phyloP scores from a whole-genome alignment of 1,284 basidiomycete genomes.

The Cerioporus squamosus region DNA sequence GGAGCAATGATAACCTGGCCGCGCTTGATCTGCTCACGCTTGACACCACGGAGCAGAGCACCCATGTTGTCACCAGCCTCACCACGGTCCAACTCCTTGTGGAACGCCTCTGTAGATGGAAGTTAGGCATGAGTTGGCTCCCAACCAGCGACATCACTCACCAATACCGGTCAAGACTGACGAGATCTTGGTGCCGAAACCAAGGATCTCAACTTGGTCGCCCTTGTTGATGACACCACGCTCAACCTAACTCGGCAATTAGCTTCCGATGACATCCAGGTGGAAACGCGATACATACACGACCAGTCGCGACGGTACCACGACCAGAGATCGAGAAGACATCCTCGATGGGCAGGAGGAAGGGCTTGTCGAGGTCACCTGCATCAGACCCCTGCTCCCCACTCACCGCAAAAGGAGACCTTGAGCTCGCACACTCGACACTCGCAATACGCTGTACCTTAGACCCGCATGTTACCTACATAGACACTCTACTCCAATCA shows the following conservation, averaged over 20 bases:
- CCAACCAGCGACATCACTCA: conserved; percentile 39
- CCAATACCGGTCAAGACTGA: conserved; percentile 96
- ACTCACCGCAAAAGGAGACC: conserved; percentile 31
- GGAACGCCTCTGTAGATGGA: conserved; percentile 85
- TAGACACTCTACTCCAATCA: conserved; percentile 18
- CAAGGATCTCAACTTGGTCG: conserved; percentile 93
- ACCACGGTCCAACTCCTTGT: conserved; percentile 98
- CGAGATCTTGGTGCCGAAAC: conserved; percentile 85
- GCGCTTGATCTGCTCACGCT: conserved; percentile 94
- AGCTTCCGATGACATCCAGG: background rate
- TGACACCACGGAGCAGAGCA: conserved; percentile 94
- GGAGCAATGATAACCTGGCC: conserved; percentile 93
- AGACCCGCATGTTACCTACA: conserved; percentile 20
- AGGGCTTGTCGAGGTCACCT: conserved; percentile 98
- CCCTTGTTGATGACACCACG: conserved; percentile 94
- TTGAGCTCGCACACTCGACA: conserved; percentile 29
- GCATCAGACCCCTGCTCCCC: conserved; percentile 26
- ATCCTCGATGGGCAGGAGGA: conserved; percentile 97
- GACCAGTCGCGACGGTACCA: conserved; percentile 97
- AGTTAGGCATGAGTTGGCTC: background rate
- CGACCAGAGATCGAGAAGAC: conserved; percentile 98
- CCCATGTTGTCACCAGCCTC: conserved; percentile 99
- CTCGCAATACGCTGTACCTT: conserved; percentile 20
- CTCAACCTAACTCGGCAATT: conserved; percentile 68
- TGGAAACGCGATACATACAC: conserved; percentile 50